These are phyloP conservation scores for Phoenix roebelenii DNA, from an alignment of 176 grass and related monocot species.

Conservation along the genomic window DNA sequence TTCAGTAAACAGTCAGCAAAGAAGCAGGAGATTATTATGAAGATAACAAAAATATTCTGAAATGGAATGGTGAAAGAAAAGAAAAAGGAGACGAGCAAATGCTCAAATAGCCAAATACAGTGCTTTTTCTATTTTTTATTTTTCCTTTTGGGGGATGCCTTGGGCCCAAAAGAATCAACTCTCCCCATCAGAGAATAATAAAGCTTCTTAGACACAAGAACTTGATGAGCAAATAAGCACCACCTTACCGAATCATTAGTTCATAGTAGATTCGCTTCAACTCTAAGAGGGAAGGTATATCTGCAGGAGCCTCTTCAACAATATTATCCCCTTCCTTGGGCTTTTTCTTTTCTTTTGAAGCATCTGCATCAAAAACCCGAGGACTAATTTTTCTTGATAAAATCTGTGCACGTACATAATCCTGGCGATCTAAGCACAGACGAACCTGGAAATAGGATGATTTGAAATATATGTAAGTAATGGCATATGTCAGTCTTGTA, in stretches of 20 bases:
- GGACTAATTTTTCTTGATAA: slow-evolving; percentile 90
- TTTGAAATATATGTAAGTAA: slow-evolving; percentile 2
- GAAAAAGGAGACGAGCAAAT: too few relatives aligned
- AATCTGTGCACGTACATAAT: slow-evolving; percentile 86
- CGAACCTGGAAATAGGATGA: slow-evolving; percentile 48
- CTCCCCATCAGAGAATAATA: too few relatives aligned
- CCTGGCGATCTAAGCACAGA: slow-evolving; percentile 76
- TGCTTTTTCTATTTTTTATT: too few relatives aligned
- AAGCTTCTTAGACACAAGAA: background rate
- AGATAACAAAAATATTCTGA: too few relatives aligned
- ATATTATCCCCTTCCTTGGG: slow-evolving; percentile 79
- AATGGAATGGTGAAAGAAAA: too few relatives aligned
- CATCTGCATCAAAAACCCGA: slow-evolving; percentile 69
- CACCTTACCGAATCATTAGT: slow-evolving; percentile 68
- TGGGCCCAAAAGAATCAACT: too few relatives aligned
- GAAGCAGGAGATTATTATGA: too few relatives aligned
- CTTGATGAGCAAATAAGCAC: slow-evolving; percentile 5
- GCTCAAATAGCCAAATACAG: too few relatives aligned
- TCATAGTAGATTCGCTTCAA: slow-evolving; percentile 91
- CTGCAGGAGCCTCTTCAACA: slow-evolving; percentile 78
- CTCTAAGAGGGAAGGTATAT: slow-evolving; percentile 74
- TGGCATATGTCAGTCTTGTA: too few relatives aligned
- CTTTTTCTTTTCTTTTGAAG: slow-evolving; percentile 89
- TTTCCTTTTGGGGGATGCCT: too few relatives aligned
- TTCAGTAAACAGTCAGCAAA: too few relatives aligned